These are phyloP conservation scores for Bombardia bombarda DNA, from an alignment of 495 filamentous ascomycete genomes.

Conservation along the genomic window DNA sequence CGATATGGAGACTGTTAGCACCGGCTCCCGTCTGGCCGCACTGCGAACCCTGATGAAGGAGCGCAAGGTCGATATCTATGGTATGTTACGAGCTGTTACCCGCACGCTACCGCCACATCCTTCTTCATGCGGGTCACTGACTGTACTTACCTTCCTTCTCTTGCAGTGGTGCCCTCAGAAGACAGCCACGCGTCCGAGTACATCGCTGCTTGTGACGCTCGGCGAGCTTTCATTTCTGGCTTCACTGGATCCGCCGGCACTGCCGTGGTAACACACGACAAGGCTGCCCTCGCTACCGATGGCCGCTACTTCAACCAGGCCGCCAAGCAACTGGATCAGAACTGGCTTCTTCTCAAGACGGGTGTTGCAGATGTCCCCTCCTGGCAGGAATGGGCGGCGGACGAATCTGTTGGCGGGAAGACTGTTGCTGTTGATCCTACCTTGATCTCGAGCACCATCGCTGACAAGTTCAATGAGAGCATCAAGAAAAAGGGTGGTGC, in stretches of 20 bases:
- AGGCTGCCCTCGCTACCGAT: slow-evolving; percentile 89
- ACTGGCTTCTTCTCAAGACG: slow-evolving; percentile 90
- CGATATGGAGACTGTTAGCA: slow-evolving; percentile 82
- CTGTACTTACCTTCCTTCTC: slow-evolving; percentile 2
- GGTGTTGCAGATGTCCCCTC: slow-evolving; percentile 90
- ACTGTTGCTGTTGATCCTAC: slow-evolving; percentile 87
- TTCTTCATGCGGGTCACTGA: not conserved
- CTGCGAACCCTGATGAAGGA: slow-evolving; percentile 85
- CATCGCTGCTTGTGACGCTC: slow-evolving; percentile 86
- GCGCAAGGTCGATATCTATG: slow-evolving; percentile 84
- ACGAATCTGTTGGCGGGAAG: slow-evolving; percentile 78
- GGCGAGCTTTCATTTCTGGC: slow-evolving; percentile 86
- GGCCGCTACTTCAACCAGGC: slow-evolving; percentile 99
- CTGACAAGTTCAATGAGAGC: slow-evolving; percentile 77
- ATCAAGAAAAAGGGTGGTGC: slow-evolving; percentile 82
- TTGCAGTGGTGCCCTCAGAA: slow-evolving; percentile 86
- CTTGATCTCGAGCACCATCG: slow-evolving; percentile 75
- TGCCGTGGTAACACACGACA: slow-evolving; percentile 77
- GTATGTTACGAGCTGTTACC: slow-evolving; percentile 44
- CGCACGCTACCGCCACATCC: not conserved
- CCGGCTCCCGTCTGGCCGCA: slow-evolving; percentile 63
- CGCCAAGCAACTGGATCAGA: slow-evolving; percentile 79
- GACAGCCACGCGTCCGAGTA: slow-evolving; percentile 98
- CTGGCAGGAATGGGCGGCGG: slow-evolving; percentile 95
- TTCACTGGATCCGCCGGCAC: slow-evolving; percentile 95